Evolutionary conservation across 2,329 filamentous ascomycete genomes (phyloP).

Genomic region (Colletotrichum sp.): DNA sequence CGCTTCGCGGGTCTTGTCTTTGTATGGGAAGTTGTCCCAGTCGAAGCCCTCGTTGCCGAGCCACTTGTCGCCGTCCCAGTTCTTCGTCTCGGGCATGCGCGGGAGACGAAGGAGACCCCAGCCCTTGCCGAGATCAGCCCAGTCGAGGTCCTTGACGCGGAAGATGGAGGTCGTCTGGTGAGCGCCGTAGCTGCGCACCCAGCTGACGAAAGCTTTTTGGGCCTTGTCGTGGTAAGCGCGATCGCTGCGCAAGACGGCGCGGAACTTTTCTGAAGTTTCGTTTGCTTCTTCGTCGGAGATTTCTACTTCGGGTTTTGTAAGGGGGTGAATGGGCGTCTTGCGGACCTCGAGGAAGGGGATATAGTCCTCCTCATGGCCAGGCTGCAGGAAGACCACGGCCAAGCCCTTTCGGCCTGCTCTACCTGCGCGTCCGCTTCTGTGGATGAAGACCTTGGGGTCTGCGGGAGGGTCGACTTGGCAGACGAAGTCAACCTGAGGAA

Average conservation of each 20-base stretch:
- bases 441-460: constrained; percentile 94
- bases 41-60: constrained; percentile 66
- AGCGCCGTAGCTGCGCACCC: constrained; percentile 89
- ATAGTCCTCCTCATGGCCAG: constrained; percentile 89
- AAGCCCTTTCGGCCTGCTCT: constrained; percentile 86
- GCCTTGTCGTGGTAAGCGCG: constrained; percentile 80
- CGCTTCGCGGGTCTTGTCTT: constrained; percentile 74
- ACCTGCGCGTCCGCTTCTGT: constrained; percentile 88
- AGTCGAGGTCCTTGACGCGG: constrained; percentile 80
- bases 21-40: constrained; percentile 72
- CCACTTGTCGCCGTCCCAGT: constrained; percentile 71
- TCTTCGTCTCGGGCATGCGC: constrained; percentile 89
- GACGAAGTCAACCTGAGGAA: constrained; percentile 89
- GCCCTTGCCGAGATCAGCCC: constrained; percentile 78
- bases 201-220: constrained; percentile 90
- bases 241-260: constrained; percentile 58
- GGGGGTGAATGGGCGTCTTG: constrained; percentile 78
- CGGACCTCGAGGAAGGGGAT: constrained; percentile 84
- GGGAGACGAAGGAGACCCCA: constrained; percentile 90
- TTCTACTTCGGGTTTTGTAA: constrained; percentile 61
- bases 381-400: constrained; percentile 84
- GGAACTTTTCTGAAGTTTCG: constrained; percentile 63
- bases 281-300: constrained; percentile 68
- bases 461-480: constrained; percentile 84
- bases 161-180: constrained; percentile 94